Percentiles rank a stretch among this genome's conserved stretches.
phyloP scores from a whole-genome alignment of 305 asterid species.

The Fraxinus baroniana region DNA sequence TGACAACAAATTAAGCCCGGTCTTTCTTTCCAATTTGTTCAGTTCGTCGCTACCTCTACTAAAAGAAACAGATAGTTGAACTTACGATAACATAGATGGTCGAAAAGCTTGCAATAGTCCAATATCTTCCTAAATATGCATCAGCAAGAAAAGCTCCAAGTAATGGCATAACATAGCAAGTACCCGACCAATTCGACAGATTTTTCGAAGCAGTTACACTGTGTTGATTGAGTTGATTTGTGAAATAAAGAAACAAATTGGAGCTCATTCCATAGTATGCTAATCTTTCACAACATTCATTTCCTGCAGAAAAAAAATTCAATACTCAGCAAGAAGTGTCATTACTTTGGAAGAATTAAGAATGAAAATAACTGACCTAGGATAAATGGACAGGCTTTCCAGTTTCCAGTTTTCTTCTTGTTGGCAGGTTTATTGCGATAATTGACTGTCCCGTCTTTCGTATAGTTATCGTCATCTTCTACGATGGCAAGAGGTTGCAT shows the following conservation, averaged over 20 bases:
- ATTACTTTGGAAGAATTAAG: background rate
- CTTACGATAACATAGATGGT: conserved; percentile 74
- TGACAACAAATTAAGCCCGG: background rate
- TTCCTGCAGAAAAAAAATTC: conserved; percentile 34
- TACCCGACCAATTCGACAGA: conserved; percentile 73
- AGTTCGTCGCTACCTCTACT: background rate
- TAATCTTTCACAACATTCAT: conserved; percentile 80
- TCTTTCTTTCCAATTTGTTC: background rate
- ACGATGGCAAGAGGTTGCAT: conserved; percentile 18
- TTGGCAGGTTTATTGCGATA: conserved; percentile 56
- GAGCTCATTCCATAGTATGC: conserved; percentile 95
- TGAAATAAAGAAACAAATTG: conserved; percentile 57
- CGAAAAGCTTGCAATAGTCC: conserved; percentile 77
- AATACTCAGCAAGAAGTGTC: background rate
- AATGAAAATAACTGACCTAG: conserved; percentile 38
- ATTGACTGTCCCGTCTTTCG: conserved; percentile 56
- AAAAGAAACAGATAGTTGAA: conserved; percentile 4
- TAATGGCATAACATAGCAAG: conserved; percentile 79
- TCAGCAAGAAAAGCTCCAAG: conserved; percentile 90
- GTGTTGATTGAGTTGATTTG: conserved; percentile 45
- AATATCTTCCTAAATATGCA: conserved; percentile 83
- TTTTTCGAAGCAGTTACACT: conserved; percentile 67
- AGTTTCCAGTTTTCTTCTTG: conserved; percentile 54
- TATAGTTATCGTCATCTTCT: conserved; percentile 35
- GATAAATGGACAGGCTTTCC: conserved; percentile 75